Evolutionary conservation across 192 early-diverging fungal genomes (phyloP).

Genomic region (Thamnidium elegans): DNA sequence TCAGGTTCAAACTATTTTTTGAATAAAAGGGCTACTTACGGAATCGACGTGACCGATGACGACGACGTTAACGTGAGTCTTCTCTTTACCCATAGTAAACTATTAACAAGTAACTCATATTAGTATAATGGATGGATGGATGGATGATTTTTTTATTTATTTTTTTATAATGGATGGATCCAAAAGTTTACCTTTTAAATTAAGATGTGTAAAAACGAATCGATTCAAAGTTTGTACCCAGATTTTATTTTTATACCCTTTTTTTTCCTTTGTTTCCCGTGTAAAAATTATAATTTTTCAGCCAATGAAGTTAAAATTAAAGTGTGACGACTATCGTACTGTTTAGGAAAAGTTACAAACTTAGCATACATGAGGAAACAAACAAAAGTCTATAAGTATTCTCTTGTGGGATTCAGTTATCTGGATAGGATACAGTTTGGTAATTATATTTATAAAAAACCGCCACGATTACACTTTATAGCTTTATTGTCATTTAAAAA

Average conservation of each 20-base stretch:
- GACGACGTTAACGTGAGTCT: slow-evolving; percentile 90
- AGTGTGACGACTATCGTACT: no score
- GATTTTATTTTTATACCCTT: not conserved
- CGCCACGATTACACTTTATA: no score
- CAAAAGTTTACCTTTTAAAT: slow-evolving; percentile 5
- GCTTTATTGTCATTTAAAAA: no score
- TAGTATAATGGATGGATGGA: not conserved
- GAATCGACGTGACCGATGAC: slow-evolving; percentile 99
- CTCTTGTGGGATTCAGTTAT: not conserved
- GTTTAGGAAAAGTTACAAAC: not conserved
- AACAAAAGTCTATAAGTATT: not conserved
- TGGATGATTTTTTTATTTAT: slow-evolving; percentile 6
- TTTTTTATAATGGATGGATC: slow-evolving; percentile 5
- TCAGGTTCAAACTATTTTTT: not conserved
- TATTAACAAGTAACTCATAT: not conserved
- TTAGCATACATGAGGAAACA: not conserved
- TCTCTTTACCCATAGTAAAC: slow-evolving; percentile 63
- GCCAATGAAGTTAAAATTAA: not conserved
- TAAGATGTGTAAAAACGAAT: not conserved
- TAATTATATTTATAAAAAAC: no score
- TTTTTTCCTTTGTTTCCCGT: not conserved
- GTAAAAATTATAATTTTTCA: not conserved
- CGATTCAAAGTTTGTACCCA: not conserved
- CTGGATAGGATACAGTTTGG: not conserved
- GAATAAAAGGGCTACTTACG: slow-evolving; percentile 51